phyloP scores from a whole-genome alignment of 257 asterid genomes.

The Jacaranda copaia region DNA sequence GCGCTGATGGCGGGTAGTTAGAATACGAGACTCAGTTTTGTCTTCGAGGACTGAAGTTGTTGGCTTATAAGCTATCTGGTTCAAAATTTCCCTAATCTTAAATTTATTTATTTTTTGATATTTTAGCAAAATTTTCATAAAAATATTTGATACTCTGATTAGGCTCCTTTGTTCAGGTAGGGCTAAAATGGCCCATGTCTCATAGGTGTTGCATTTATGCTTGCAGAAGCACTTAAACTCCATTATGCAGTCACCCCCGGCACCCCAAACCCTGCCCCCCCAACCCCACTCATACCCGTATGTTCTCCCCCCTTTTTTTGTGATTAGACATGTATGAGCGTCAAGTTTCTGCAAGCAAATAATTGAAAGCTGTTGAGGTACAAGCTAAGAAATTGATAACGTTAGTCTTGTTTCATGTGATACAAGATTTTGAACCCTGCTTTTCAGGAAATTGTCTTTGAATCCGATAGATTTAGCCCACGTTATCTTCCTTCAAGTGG shows the following conservation, averaged over 20 bases:
- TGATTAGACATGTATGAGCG: constrained; percentile 38
- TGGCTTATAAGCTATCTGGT: neutral
- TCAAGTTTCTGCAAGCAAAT: constrained; percentile 24
- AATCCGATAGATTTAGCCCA: neutral
- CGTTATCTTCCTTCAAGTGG: constrained; percentile 3
- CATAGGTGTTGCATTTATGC: neutral
- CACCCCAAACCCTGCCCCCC: too few species aligned
- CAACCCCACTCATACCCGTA: neutral
- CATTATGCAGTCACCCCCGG: neutral
- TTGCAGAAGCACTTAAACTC: neutral
- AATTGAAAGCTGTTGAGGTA: constrained; percentile 9
- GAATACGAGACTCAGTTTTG: neutral
- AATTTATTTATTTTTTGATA: neutral
- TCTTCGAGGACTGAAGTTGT: neutral
- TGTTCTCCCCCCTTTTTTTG: too few species aligned
- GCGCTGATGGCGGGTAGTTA: neutral
- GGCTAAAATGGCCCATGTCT: neutral
- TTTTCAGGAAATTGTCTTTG: constrained; percentile 26
- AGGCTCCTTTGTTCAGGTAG: neutral
- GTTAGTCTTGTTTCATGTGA: constrained; percentile 35
- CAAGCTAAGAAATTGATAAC: neutral
- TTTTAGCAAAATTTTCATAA: neutral
- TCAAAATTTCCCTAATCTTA: neutral
- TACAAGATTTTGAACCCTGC: constrained; percentile 38
- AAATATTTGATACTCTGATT: neutral